Base-by-base conservation (phyloP, 2,329 filamentous ascomycete species). In the Helicocarpus griseus region DNA sequence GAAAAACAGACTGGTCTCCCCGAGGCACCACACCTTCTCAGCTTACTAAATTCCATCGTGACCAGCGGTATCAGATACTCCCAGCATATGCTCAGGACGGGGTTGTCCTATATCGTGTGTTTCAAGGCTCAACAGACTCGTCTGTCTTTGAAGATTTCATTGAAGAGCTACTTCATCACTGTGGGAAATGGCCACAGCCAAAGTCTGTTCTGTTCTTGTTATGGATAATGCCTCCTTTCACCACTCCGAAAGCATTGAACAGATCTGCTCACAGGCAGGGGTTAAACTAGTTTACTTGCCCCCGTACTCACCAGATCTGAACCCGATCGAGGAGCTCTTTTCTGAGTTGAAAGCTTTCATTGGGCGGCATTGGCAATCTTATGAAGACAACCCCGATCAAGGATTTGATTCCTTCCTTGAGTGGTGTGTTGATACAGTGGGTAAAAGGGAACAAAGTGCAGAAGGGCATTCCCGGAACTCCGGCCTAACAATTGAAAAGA, bases 301-400 rank as follows among this genome's bases (percentile, higher is more conserved):
- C 33, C 66, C 60, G 24, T 70, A 69, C 53, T 69, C 61, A 38
- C 66, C 64, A 21, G 61, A 68, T 55, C 56, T 69, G 4, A 69
- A 69, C 54, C 64, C 61, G 24, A 67, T 70, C 54, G 60, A 69
- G 55, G 62, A 68, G 55, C 63, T 65, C 49, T 71, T 70, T 58
- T 53, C 61, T n/a, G 63, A 66, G 50, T 55, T 69, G 6, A 69
- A 70, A 52, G 56, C 54, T 24, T 67, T 61, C 50, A 65, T 70
- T 33, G 63, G 61, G 54, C 58, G 56, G 50, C 53, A 61, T 35
- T 67, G 58, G 59, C 50, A 56, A 40, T 39, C 49, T n/a, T 60
- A 55, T 50, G 41, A 56, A 53, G 48, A 58, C 44, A 50, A 56
- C 44, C 56, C 54, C 7, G 35, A 48, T 4, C 53, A 58, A 48